Evolutionary conservation across 805 yeast genomes (phyloP).

Genomic region (Isabelozyma rhagii): DNA sequence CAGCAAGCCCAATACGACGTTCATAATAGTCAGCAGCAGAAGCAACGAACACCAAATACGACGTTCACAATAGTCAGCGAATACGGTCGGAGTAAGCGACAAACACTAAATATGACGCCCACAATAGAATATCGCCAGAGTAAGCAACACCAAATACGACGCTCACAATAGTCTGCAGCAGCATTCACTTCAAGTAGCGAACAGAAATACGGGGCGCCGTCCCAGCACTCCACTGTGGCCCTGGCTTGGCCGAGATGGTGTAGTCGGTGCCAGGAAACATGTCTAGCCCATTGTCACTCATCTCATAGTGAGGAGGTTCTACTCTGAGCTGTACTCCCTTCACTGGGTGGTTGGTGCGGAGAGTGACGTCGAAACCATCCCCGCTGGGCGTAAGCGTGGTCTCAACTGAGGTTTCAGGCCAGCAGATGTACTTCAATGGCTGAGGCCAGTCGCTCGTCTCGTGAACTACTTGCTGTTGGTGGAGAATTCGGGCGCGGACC

Average conservation of each 20-base stretch:
- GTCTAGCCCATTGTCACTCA: conserved; percentile 48
- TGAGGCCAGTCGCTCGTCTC: conserved; percentile 50
- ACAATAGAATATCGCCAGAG: too few relatives aligned
- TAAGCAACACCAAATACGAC: too few relatives aligned
- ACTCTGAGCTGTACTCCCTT: conserved; percentile 41
- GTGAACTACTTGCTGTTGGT: conserved; percentile 15
- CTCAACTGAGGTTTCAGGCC: conserved; percentile 19
- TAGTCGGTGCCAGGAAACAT: conserved; percentile 32
- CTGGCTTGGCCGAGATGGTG: not conserved
- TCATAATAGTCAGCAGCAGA: too few relatives aligned
- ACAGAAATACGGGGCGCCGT: not conserved
- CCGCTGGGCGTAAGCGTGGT: not conserved
- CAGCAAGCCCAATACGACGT: too few relatives aligned
- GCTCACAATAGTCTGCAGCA: too few relatives aligned
- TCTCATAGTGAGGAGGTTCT: conserved; percentile 17
- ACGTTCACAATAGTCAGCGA: too few relatives aligned
- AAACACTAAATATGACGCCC: too few relatives aligned
- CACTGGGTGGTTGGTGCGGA: conserved; percentile 34
- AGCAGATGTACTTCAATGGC: conserved; percentile 38
- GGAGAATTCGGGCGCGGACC: conserved; percentile 9
- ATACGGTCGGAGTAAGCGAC: too few relatives aligned
- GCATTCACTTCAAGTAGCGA: not conserved
- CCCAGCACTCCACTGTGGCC: not conserved
- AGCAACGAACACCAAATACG: too few relatives aligned
- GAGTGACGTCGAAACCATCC: not conserved